phyloP scores from a whole-genome alignment of 1,284 basidiomycete species.

The Mrakiaceae sp. region DNA sequence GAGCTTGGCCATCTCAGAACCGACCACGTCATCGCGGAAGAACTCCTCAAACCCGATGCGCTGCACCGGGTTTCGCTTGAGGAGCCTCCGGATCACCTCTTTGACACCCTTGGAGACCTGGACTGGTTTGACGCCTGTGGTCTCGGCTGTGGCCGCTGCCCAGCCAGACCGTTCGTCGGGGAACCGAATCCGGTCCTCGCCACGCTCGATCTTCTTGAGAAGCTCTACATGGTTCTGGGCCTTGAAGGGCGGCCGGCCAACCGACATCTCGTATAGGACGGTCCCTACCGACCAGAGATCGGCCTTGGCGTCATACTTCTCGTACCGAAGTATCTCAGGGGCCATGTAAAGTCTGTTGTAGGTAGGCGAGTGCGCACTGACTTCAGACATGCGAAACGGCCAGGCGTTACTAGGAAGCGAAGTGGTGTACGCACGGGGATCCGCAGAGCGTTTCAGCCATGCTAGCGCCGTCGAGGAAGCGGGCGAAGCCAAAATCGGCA shows the following conservation, averaged over 20 bases:
- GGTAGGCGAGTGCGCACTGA: background rate
- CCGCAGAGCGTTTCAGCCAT: constrained; percentile 97
- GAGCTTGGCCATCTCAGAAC: background rate
- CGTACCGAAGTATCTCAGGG: constrained; percentile 90
- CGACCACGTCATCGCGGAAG: constrained; percentile 59
- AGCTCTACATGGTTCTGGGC: constrained; percentile 95
- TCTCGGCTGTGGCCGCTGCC: constrained; percentile 24
- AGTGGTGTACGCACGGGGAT: constrained; percentile 58
- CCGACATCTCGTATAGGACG: constrained; percentile 89
- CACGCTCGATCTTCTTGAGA: constrained; percentile 81
- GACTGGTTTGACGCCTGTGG: constrained; percentile 11
- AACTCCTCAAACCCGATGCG: constrained; percentile 86
- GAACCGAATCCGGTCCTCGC: constrained; percentile 64
- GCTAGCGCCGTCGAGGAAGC: constrained; percentile 78
- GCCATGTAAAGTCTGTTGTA: constrained; percentile 86
- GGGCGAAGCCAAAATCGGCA: constrained; percentile 96
- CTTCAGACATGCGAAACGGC: background rate
- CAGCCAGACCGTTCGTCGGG: constrained; percentile 65
- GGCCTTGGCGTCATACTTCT: constrained; percentile 96
- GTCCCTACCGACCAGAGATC: constrained; percentile 98
- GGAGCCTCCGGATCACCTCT: constrained; percentile 64
- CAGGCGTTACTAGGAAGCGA: background rate
- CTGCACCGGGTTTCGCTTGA: constrained; percentile 75
- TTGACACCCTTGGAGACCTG: constrained; percentile 78
- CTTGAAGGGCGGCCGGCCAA: constrained; percentile 86